Conservation (phyloP, 108 stramenopile genomes). For the Schizochytrium sp. region DNA sequence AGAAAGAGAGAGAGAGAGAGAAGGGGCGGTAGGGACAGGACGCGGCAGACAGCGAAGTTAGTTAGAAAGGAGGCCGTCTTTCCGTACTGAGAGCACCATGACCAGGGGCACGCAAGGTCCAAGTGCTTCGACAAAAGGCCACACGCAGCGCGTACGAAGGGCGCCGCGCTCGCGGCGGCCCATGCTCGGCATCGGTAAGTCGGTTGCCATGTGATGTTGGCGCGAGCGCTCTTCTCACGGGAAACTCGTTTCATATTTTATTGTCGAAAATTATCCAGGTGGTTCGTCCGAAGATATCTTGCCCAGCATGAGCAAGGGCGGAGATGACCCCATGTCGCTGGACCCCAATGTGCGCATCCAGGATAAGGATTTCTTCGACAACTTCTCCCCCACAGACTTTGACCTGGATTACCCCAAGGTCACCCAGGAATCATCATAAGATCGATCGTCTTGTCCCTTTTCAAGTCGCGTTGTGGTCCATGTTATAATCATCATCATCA, state of each 20-base stretch:
- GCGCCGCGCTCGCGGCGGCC: background rate
- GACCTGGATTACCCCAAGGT: background rate
- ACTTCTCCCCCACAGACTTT: background rate
- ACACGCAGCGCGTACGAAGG: background rate
- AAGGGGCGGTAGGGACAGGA: no score
- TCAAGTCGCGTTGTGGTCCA: no score
- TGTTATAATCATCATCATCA: no score
- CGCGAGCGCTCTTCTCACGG: no score
- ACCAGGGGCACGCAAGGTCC: background rate
- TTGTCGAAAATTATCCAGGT: no score
- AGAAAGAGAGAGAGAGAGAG: no score
- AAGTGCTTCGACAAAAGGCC: background rate
- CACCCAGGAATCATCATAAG: constrained; percentile 31
- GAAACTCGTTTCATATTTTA: no score
- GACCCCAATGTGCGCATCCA: background rate
- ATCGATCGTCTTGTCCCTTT: background rate
- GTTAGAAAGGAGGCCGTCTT: no score
- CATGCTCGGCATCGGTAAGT: background rate
- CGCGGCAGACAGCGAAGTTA: no score
- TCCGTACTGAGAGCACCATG: background rate
- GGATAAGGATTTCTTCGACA: background rate
- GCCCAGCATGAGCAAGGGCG: no score
- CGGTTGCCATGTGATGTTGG: no score
- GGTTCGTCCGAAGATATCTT: no score
- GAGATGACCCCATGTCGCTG: background rate